Evolutionary conservation across 352 stramenopile species (phyloP), one percentile per base, ranked within the genome.

Genomic region (Phytophthora boehmeriae): DNA sequence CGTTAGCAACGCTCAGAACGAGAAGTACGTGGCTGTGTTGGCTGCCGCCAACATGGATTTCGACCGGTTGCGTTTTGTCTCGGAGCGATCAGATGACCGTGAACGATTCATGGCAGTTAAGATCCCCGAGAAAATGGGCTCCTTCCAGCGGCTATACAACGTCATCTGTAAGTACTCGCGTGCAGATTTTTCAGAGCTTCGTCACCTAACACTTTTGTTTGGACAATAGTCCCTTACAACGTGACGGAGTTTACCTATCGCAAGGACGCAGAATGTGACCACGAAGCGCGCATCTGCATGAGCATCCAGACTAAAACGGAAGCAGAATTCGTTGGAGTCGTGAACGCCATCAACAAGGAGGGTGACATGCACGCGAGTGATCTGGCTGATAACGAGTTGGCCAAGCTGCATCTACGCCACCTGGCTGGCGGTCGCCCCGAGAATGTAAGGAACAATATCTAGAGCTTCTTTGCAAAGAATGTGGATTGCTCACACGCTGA

Each of bases 21-120:
- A 92, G 54, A 98, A 89, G 41, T 93, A 98, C 51, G 95, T 98
- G 11, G 96, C 94, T 6, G 92, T 99, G 44, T 88, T 98, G 41
- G 98, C 94, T 8, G 97, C 97, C 9, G 97, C 97, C n/a, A 99
- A 99, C 75, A 99, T 99, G 96, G 97, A 99, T 79, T 99, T 99
- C 80, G 96, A 99, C 73, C 91, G 97, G 16, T 83, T 99, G n/a
- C 88, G 97, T 35, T 99, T 99, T 63, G 93, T 99, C 8, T 68
- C 55, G 32, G 43, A 66, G 59, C 84, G 83, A 30, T 93, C 85
- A 27, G 97, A 99, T 73, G 89, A 96, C 46, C 96, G 92, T 14
- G 97, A 99, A 76, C 88, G 86, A 25, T 95, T 98, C 30, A 86
- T 99, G 55, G 88, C 91, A 20, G 93, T 99, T 27, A 97, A 92